Percentiles rank a stretch among this genome's conserved stretches.
These are phyloP conservation scores for Linnemannia elongata DNA, from an alignment of 192 early-diverging fungal species.

Conservation along the genomic window DNA sequence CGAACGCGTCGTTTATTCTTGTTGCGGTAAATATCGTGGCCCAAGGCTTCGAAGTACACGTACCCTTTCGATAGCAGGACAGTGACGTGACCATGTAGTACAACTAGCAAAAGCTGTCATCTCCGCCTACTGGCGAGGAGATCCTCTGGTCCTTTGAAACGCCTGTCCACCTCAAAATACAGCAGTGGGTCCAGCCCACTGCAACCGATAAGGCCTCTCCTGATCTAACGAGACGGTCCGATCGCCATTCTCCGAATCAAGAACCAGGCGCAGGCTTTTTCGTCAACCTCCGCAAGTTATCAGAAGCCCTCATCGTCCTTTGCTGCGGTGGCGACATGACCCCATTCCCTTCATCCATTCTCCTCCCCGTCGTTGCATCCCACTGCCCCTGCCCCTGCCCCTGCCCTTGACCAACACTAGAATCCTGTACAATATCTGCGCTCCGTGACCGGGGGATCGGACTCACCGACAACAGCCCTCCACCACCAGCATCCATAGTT, in stretches of 20 bases:
- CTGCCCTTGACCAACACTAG: not conserved
- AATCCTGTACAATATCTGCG: not conserved
- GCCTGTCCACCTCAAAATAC: too few species aligned
- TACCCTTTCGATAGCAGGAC: too few species aligned
- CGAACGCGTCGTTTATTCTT: too few species aligned
- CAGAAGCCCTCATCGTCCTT: constrained; percentile 20
- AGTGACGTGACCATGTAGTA: too few species aligned
- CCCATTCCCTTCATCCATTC: not conserved
- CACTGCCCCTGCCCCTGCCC: not conserved
- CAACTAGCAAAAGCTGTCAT: too few species aligned
- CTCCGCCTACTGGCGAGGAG: too few species aligned
- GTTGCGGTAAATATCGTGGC: too few species aligned
- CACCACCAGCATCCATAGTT: not conserved
- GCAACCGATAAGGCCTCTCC: too few species aligned
- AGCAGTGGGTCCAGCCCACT: too few species aligned
- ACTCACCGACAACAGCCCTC: not conserved
- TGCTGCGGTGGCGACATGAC: not conserved
- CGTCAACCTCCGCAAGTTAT: constrained; percentile 37
- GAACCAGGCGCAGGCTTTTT: constrained; percentile 9
- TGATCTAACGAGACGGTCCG: too few species aligned
- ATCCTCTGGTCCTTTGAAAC: too few species aligned
- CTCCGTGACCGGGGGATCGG: not conserved
- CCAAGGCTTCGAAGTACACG: too few species aligned
- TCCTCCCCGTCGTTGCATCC: not conserved
- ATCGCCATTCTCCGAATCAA: not conserved